Conservation (phyloP, 2,329 filamentous ascomycete genomes). For the Arthrobotrys megalospora region DNA sequence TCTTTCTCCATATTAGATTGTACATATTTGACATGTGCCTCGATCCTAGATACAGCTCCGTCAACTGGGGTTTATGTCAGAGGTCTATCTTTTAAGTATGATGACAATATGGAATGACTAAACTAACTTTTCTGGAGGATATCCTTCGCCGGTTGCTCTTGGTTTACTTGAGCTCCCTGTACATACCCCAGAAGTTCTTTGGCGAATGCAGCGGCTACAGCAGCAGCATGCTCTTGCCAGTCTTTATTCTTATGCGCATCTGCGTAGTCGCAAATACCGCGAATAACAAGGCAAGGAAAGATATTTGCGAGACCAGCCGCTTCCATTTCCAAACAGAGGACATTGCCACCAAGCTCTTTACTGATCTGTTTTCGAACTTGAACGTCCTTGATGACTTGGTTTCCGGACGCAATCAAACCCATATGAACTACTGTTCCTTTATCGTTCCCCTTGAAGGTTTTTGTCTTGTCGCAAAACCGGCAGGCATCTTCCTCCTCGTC, state of each 20-base stretch:
- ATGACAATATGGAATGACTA: too few relatives aligned
- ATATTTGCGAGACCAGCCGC: slow-evolving; percentile 18
- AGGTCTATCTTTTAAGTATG: too few relatives aligned
- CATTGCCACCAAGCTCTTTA: neutral
- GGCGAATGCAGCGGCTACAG: slow-evolving; percentile 8
- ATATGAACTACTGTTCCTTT: neutral
- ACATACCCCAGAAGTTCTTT: slow-evolving; percentile 21
- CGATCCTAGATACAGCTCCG: too few relatives aligned
- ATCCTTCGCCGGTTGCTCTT: too few relatives aligned
- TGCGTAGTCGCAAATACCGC: slow-evolving; percentile 62
- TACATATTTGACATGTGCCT: too few relatives aligned
- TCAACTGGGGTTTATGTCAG: too few relatives aligned
- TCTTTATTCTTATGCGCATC: slow-evolving; percentile 62
- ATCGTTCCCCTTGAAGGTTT: too few relatives aligned
- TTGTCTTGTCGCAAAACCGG: too few relatives aligned
- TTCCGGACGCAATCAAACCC: slow-evolving; percentile 38
- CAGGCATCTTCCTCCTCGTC: too few relatives aligned
- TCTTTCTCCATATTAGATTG: too few relatives aligned
- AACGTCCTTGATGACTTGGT: slow-evolving; percentile 50
- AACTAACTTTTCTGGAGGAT: too few relatives aligned
- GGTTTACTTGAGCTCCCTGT: neutral
- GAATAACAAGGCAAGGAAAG: slow-evolving; percentile 62
- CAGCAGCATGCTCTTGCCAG: slow-evolving; percentile 61
- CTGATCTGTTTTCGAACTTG: neutral
- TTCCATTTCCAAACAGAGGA: slow-evolving; percentile 40